Evolutionary conservation across 2,329 filamentous ascomycete species (phyloP), one percentile per base, ranked within the genome.

Genomic region (Penicillium aurantiogriseum): DNA sequence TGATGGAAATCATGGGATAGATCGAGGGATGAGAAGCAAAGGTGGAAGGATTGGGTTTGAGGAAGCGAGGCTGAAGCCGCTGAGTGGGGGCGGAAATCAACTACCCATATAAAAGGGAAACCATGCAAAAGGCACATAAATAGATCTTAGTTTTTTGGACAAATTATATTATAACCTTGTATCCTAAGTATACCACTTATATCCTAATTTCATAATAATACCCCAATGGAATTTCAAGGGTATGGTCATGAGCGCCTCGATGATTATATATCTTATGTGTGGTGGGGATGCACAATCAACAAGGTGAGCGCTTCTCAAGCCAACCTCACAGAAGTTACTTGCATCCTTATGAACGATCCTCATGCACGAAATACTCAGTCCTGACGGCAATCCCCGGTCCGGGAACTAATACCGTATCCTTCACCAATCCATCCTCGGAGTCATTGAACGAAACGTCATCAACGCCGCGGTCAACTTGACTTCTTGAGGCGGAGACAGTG

Each of bases 341-440:
- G 23, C 35, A 42, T 42, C 39, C 35, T 40, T 40, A 50, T 6
- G 17, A 11, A 17, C 17, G 9, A 51, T 51, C 46, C 23, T 44
- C 17, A 27, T 48, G 35, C 43, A 57, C 44, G 31, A 48, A 53
- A 49, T 66, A 66, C 45, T 66, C 63, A 19, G 52, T 54, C 21
- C 54, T 64, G 25, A 66, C 63, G 5, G 63, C 53, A 33, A 66
- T 66, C 5, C 63, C 63, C 2, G 57, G 5, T 27, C 51, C n/a
- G 43, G 38, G 21, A 54, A 19, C 23, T 2, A 9, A 21, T 19
- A 13, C 45, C 2, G 36, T 45, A 19, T 52, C 57, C 44, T 63
- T 60, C 2, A 66, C 62, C 35, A 66, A 46, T 35, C 56, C 62
- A 19, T 66, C 63, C 25, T 64, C 58, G 5, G 60, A 63, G 48